A percentile compares a stretch with the other conserved stretches of the same genome.
Evolutionary conservation across 306 rosid genomes (phyloP).

Genomic region (Amphicarpaea edgeworthii): DNA sequence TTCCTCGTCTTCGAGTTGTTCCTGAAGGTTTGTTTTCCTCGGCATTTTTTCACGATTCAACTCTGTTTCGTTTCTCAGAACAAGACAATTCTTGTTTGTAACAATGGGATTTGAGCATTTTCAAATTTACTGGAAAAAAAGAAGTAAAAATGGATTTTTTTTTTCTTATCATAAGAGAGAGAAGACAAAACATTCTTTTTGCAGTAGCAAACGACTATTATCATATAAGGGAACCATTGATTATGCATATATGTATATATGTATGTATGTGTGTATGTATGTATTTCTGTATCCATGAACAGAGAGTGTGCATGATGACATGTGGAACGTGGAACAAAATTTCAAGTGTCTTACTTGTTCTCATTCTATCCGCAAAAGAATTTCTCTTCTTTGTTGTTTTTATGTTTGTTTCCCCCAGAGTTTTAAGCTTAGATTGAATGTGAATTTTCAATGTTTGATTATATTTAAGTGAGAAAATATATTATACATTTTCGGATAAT

Average conservation of each 20-base stretch:
- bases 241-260: no score
- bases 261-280: background rate
- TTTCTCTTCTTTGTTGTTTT: background rate
- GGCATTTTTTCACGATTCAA: background rate
- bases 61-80: slow-evolving; percentile 34
- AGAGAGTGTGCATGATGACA: slow-evolving; percentile 2
- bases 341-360: background rate
- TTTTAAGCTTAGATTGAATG: slow-evolving; percentile 6
- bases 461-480: background rate
- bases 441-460: background rate
- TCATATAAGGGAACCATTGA: background rate
- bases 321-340: background rate
- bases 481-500: background rate
- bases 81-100: background rate
- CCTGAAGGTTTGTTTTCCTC: slow-evolving; percentile 42
- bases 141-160: background rate
- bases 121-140: background rate
- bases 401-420: background rate
- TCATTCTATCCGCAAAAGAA: background rate
- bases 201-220: background rate
- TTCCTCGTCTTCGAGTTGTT: background rate
- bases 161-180: background rate
- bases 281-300: background rate
- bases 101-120: background rate
- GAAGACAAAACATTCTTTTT: background rate